Base-by-base conservation (phyloP, 352 stramenopile species). In the Thalassiosira mediterranea region DNA sequence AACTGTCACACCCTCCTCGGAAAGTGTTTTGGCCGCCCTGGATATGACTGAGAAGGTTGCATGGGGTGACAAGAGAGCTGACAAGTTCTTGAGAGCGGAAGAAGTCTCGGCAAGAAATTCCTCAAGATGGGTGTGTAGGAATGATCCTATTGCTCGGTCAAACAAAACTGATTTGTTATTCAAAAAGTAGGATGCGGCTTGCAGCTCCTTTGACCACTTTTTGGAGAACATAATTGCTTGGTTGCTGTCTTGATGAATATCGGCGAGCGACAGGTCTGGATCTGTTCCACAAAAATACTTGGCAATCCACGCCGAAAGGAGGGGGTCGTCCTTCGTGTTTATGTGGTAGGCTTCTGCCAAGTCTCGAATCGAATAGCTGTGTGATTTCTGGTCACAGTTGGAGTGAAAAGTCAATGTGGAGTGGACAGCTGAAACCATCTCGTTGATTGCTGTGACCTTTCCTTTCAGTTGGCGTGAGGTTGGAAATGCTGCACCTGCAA, bases 131-230 rank as follows among this genome's bases (percentile, higher is more conserved):
- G 69, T 69, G 8, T 69, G 25, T 11, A 47, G 11, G 60, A 51
- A 73, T 54, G 47, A 31, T 21, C 70, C 70, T 21, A 79, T 19
- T 59, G 52, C 31, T 28, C 49, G 32, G 54, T 69, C 44, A 64
- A 79, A 72, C 0, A 79, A 37, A 0, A 56, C 42, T 23, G 61
- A 79, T 32, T 68, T 69, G 53, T 64, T 63, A 47, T 28, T 25
- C n/a, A 61, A 13, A 58, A 79, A 79, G 47, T 79, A 48, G 19
- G 54, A 34, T 47, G 61, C 52, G 37, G 70, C 70, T 46, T 68
- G 5, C 19, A 79, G 46, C 23, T 69, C 54, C n/a, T 19, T 3
- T 42, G 23, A 26, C 56, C 64, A 23, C 17, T 37, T 23, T 7
- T 61, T 15, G 49, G 53, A 4, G 31, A 73, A 69, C 52, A 25